Evolutionary conservation across 176 grass and related monocot species (phyloP).

Genomic region (Raddia distichophylla): DNA sequence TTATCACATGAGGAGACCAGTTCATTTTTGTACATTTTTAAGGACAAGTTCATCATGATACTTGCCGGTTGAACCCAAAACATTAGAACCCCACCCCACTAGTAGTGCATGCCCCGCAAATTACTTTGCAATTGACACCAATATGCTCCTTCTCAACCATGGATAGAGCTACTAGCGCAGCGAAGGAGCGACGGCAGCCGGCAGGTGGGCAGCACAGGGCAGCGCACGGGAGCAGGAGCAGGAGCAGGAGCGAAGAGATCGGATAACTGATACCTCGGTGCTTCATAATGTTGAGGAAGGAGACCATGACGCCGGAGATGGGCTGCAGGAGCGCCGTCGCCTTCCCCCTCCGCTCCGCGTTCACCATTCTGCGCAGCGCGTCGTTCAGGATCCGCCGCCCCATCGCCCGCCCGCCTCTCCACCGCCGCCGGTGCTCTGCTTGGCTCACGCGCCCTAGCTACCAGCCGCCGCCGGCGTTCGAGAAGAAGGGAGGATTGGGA

Average conservation of each 20-base stretch:
- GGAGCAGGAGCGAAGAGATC: no score
- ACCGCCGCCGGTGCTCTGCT: not conserved
- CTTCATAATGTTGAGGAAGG: conserved; percentile 98
- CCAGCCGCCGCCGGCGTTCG: no score
- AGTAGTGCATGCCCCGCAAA: not conserved
- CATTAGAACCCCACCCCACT: not conserved
- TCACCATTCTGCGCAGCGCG: conserved; percentile 82
- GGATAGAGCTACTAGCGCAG: no score
- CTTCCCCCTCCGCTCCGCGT: conserved; percentile 71
- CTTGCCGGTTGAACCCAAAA: not conserved
- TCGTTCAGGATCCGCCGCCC: conserved; percentile 90
- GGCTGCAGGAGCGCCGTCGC: conserved; percentile 75
- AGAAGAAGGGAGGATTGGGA: no score
- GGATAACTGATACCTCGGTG: conserved; percentile 58
- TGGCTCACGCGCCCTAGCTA: no score
- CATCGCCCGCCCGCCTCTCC: conserved; percentile 47
- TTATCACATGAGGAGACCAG: not conserved
- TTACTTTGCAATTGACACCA: not conserved
- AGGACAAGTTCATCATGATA: no score
- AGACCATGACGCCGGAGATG: conserved; percentile 86
- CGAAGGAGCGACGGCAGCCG: no score
- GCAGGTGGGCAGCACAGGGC: no score
- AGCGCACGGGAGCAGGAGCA: no score
- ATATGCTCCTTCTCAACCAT: not conserved
- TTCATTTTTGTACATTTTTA: no score